Base-by-base conservation (phyloP, 148 eudicot genomes). In the Camellia granthamiana region DNA sequence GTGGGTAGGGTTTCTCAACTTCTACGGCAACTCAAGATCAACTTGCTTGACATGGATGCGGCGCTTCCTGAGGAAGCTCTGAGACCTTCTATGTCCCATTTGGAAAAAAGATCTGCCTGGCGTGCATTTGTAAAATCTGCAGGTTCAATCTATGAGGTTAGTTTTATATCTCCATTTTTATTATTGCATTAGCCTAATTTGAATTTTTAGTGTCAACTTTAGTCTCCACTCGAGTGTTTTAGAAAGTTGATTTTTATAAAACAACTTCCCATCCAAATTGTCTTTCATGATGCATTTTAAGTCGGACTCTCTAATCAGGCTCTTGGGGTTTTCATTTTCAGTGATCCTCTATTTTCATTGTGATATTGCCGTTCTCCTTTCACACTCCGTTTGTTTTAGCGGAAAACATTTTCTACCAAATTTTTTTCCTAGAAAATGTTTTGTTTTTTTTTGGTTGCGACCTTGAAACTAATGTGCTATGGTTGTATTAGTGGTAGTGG, bases 21-120 rank as follows among this genome's bases (percentile, higher is more conserved):
- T 79, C 52, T 88, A 15, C 16, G 83, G 54, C 77, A 74, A 66
- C 89, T 88, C 2, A 86, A 86, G 71, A 83, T 86, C 47, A 86
- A 74, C 62, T 79, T 88, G 81, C 91, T 88, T 47, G 91, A 88
- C 67, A 84, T 86, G 78, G 89, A 86, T 70, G 83, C 85, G 76
- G 89, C 91, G 16, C 82, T 88, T 62, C 89, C 87, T 9, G 82
- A 79, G 81, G 89, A 84, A 71, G 86, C 91, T 79, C 61, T 88
- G 41, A 88, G 86, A 76, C 76, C 47, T 4, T 88, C 89, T 14
- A 79, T 87, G 84, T 69, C 76, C 64, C 56, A 73, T 30, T 61
- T 19, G 21, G 84, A 83, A n/a, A 81, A 75, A 70, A 82, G 87
- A 83, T 46, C 78, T 69, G 80, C 83, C 19, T 88, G 91, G 91